Evolutionary conservation across 306 rosid genomes (phyloP).

Genomic region (Vicia sativa): DNA sequence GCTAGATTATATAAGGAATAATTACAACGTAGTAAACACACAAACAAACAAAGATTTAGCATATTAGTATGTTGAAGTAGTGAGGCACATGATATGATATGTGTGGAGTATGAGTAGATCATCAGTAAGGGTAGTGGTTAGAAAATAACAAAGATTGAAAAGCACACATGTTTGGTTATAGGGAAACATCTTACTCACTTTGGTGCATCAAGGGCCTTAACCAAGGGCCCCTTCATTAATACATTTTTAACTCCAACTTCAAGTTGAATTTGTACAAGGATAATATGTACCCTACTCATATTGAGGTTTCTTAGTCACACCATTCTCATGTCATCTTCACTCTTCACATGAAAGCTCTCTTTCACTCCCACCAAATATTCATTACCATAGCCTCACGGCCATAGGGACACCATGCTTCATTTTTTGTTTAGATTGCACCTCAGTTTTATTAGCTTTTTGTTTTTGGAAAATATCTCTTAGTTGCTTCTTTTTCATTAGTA

Average conservation of each 20-base stretch:
- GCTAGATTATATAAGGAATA: no score
- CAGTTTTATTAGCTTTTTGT: no score
- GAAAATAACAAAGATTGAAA: constrained; percentile 47
- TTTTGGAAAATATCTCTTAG: no score
- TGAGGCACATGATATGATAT: constrained; percentile 35
- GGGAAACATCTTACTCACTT: constrained; percentile 44
- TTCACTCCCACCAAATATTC: constrained; percentile 1
- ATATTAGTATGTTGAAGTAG: constrained; percentile 28
- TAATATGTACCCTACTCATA: constrained; percentile 19
- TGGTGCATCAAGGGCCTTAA: constrained; percentile 43
- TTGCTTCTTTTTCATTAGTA: no score
- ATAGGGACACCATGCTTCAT: no score
- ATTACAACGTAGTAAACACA: no score
- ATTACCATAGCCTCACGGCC: background rate
- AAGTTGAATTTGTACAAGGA: constrained; percentile 27
- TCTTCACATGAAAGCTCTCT: background rate
- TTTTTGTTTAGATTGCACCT: no score
- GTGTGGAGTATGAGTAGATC: constrained; percentile 68
- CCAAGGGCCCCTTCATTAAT: constrained; percentile 31
- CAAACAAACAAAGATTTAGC: constrained; percentile 5
- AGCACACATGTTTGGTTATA: constrained; percentile 51
- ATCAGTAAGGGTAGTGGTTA: constrained; percentile 46
- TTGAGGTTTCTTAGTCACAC: constrained; percentile 25
- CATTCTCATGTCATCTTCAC: constrained; percentile 35
- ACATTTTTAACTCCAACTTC: constrained; percentile 17